Evolutionary conservation across 495 filamentous ascomycete genomes (phyloP).

Genomic region (Talaromyces ruber): DNA sequence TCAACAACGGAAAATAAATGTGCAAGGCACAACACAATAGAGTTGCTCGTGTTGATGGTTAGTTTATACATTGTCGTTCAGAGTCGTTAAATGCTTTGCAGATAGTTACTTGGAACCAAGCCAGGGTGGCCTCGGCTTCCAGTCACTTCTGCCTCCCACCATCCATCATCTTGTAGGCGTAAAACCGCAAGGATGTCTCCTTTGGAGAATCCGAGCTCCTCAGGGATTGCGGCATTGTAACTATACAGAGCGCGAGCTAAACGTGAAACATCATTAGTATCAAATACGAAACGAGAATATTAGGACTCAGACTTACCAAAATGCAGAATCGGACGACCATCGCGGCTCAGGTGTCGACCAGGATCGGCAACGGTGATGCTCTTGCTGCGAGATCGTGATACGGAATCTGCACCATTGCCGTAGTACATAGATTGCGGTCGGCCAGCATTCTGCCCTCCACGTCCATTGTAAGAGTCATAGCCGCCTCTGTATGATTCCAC

Average conservation of each 20-base stretch:
- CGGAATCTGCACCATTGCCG: slow-evolving; percentile 34
- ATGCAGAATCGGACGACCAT: slow-evolving; percentile 82
- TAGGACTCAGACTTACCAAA: slow-evolving; percentile 59
- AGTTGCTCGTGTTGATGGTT: background rate
- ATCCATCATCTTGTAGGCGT: slow-evolving; percentile 92
- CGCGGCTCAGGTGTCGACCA: slow-evolving; percentile 67
- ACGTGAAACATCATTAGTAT: slow-evolving; percentile 9
- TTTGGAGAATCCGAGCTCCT: slow-evolving; percentile 89
- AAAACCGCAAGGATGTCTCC: slow-evolving; percentile 88
- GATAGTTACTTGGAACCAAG: slow-evolving; percentile 94
- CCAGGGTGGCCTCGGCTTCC: slow-evolving; percentile 66
- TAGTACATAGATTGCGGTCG: slow-evolving; percentile 55
- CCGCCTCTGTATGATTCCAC: slow-evolving; percentile 39
- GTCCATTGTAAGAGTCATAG: slow-evolving; percentile 46
- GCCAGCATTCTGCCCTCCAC: slow-evolving; percentile 27
- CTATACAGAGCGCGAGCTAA: slow-evolving; percentile 87
- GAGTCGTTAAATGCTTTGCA: slow-evolving; percentile 51
- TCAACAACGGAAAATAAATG: background rate
- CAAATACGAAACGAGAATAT: background rate
- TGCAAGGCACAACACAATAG: background rate
- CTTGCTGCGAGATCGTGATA: slow-evolving; percentile 62
- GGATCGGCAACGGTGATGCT: slow-evolving; percentile 56
- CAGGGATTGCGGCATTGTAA: slow-evolving; percentile 89
- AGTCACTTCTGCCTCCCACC: slow-evolving; percentile 97
- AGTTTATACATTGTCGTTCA: background rate